Base-by-base conservation (phyloP, 148 eudicot species). In the Selenicereus undatus region DNA sequence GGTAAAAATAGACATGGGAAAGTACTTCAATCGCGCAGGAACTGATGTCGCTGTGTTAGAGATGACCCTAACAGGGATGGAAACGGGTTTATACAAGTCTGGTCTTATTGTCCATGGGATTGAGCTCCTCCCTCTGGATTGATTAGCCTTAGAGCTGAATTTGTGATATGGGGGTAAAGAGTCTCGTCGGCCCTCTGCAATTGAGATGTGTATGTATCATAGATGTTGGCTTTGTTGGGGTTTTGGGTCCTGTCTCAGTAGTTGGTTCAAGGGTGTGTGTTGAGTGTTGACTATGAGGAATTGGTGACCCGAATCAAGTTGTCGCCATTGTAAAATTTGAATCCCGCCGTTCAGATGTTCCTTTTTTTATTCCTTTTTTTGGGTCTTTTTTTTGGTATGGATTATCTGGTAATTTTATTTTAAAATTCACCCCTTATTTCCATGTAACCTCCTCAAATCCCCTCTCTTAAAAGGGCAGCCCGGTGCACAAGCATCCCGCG, bases 31-130 rank as follows among this genome's bases (percentile, higher is more conserved):
- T n/a, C n/a, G 80, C 35, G 62, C 65, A 13, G 85, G 68, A 42
- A 71, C 56, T 69, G 54, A 74, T 71, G 91, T 82, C 9, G 84
- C 80, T 21, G 85, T 26, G 8, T 39, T 89, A 51, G 87, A 86
- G 79, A 87, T 84, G 80, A 79, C 83, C 48, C 65, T 89, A 36
- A 56, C 76, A 10, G 87, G 84, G 26, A 62, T 73, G 16, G 78
- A 83, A 13, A 60, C 27, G 21, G 77, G 22, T 12, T 8, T 71
- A 32, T 8, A 22, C 30, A 87, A 87, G 81, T 78, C 83, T 3
- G 91, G 90, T 35, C 87, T 89, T 45, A 26, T 88, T 22, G 86
- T 89, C 58, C 86, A 89, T 81, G 91, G 90, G 65, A 89, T 87
- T 54, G 91, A 89, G 83, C 75, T 89, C 77, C 86, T 88, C 68